A percentile compares a stretch with the other conserved stretches of the same genome.
phyloP scores from a whole-genome alignment of 2,329 filamentous ascomycete species.

The Fonsecaea multimorphosa region DNA sequence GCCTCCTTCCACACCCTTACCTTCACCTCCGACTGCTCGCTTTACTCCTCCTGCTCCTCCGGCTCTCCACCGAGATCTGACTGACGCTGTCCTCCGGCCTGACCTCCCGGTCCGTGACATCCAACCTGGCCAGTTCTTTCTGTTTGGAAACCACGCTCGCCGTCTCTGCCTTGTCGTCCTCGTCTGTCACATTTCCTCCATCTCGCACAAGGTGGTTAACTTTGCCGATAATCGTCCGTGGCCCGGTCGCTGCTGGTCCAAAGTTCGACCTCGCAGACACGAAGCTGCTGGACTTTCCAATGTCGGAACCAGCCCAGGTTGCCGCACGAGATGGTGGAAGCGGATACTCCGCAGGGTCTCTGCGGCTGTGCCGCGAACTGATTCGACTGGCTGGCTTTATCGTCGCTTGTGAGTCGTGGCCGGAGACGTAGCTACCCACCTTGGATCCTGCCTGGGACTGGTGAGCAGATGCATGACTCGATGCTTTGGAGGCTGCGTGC shows the following conservation, averaged over 20 bases:
- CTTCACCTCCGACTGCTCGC: conserved; percentile 19
- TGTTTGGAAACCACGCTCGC: conserved; percentile 37
- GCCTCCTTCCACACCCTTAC: neutral
- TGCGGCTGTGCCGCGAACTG: conserved; percentile 7
- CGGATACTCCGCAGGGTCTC: conserved; percentile 29
- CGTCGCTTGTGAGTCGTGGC: conserved; percentile 6
- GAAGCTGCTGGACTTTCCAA: conserved; percentile 25
- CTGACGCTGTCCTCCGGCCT: conserved; percentile 39
- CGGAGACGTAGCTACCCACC: neutral
- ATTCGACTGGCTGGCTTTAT: conserved; percentile 15
- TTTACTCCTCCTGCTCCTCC: conserved; percentile 24
- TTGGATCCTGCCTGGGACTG: neutral
- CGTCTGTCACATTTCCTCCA: conserved; percentile 7
- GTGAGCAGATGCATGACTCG: conserved; percentile 1
- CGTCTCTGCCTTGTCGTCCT: conserved; percentile 17
- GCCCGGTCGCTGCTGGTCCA: conserved; percentile 14
- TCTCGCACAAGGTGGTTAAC: conserved; percentile 26
- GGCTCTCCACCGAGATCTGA: conserved; percentile 35
- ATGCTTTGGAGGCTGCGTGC: conserved; percentile 13
- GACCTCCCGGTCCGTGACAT: conserved; percentile 36
- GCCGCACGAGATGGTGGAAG: conserved; percentile 38
- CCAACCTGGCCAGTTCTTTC: conserved; percentile 33
- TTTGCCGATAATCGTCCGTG: conserved; percentile 36
- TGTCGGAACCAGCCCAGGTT: conserved; percentile 34
- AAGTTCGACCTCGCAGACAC: conserved; percentile 26